Evolutionary conservation across 306 rosid species (phyloP).

Genomic region (Corylus americana): DNA sequence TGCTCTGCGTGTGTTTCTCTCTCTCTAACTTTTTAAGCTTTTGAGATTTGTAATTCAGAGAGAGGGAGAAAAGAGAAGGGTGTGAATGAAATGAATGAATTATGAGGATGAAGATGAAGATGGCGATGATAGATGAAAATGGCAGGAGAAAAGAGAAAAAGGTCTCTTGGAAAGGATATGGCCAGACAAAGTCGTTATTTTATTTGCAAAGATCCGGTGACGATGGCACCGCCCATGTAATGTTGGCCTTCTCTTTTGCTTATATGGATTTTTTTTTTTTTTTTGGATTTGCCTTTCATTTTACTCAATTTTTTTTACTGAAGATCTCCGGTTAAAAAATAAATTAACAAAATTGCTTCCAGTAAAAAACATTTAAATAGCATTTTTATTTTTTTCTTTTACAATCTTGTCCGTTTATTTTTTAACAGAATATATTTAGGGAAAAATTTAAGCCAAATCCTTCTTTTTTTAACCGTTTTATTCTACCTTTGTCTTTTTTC

Average conservation of each 20-base stretch:
- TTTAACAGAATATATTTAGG: too few relatives aligned
- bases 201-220: constrained; percentile 59
- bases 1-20: constrained; percentile 56
- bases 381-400: neutral
- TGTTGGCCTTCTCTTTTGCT: constrained; percentile 27
- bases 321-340: too few relatives aligned
- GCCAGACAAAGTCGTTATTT: constrained; percentile 50
- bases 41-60: constrained; percentile 59
- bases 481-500: neutral
- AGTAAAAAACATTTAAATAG: too few relatives aligned
- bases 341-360: too few relatives aligned
- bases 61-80: constrained; percentile 32
- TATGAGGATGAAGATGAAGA: constrained; percentile 36
- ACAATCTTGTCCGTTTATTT: too few relatives aligned
- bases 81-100: constrained; percentile 34
- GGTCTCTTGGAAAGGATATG: constrained; percentile 8
- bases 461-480: too few relatives aligned
- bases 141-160: neutral
- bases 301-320: too few relatives aligned
- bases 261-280: neutral
- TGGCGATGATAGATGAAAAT: constrained; percentile 5
- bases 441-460: too few relatives aligned
- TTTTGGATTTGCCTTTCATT: neutral
- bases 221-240: constrained; percentile 52
- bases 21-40: constrained; percentile 77